Conservation (phyloP, 306 rosid genomes). For the Vigna trinervia region DNA sequence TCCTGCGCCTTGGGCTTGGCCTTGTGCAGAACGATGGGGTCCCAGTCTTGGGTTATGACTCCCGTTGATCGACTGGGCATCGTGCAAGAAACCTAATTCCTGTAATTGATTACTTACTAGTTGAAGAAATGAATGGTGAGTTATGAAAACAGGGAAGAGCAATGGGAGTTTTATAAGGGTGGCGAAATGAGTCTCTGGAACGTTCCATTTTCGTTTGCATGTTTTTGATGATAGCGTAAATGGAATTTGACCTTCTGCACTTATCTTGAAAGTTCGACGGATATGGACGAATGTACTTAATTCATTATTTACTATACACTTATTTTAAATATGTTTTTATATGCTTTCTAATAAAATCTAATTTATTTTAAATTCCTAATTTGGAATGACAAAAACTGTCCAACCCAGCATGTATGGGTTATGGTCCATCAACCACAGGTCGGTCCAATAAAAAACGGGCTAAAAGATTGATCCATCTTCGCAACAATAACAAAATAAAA, state of each 20-base stretch:
- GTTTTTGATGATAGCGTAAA: neutral
- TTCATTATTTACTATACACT: too few species aligned
- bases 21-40: constrained; percentile 74
- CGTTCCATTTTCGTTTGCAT: neutral
- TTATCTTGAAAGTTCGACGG: neutral
- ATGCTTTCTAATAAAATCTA: too few species aligned
- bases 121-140: neutral
- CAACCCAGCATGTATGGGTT: too few species aligned
- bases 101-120: neutral
- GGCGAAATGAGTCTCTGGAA: neutral
- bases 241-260: neutral
- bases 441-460: too few species aligned
- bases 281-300: too few species aligned
- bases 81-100: neutral
- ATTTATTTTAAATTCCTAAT: too few species aligned
- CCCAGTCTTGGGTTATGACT: constrained; percentile 74
- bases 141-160: neutral
- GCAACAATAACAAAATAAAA: too few species aligned
- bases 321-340: too few species aligned
- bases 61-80: constrained; percentile 71
- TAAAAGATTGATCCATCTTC: too few species aligned
- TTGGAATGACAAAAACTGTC: too few species aligned
- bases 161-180: too few species aligned
- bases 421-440: too few species aligned
- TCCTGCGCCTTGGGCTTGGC: constrained; percentile 63